Evolutionary conservation across 257 asterid species (phyloP), one percentile per base, ranked within the genome.

Genomic region (Coffea canephora): DNA sequence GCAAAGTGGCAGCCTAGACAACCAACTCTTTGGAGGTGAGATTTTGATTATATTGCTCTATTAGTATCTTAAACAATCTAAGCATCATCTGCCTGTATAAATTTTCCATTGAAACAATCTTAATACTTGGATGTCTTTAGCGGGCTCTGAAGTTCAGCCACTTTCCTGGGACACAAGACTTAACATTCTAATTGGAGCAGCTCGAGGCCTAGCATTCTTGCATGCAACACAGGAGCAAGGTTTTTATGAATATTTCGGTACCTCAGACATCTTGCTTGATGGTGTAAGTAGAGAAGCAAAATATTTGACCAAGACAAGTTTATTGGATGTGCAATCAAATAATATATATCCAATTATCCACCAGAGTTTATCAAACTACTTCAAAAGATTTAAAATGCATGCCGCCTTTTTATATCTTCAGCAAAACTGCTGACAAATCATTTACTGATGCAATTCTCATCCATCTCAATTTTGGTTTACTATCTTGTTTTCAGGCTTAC

Each of bases 1-100:
- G 92, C 91, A 88, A 41, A 92, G 92, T 77, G 98, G 98, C 74
- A 94, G 94, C 97, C 82, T 94, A 72, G 97, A 94, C 89, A 88
- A 91, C 86, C 97, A 91, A 79, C 95, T 92, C 3, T 94, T 91
- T 80, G 92, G 96, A 86, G 91, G 98, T 94, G 84, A 89, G 97
- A n/a, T 70, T 50, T 31, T 34, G 16, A 52, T 70, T 61, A 39
- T 31, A 31, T 31, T 31, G 34, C 34, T 31, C 34, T 31, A 31
- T 31, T 31, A 31, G 34, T 31, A 31, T 31, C 34, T 31, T 1
- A 31, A 31, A 31, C 34, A 31, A 31, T 31, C 34, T 31, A 31
- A 31, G 62, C 70, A n/a, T 10, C 71, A 67, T 13, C 71, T 27
- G 9, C 71, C 2, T 41, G 39, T 12, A 34, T 9, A 46, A 43